A percentile compares a stretch with the other conserved stretches of the same genome.
phyloP scores from a whole-genome alignment of 2,329 filamentous ascomycete genomes.

The Didymella exigua region DNA sequence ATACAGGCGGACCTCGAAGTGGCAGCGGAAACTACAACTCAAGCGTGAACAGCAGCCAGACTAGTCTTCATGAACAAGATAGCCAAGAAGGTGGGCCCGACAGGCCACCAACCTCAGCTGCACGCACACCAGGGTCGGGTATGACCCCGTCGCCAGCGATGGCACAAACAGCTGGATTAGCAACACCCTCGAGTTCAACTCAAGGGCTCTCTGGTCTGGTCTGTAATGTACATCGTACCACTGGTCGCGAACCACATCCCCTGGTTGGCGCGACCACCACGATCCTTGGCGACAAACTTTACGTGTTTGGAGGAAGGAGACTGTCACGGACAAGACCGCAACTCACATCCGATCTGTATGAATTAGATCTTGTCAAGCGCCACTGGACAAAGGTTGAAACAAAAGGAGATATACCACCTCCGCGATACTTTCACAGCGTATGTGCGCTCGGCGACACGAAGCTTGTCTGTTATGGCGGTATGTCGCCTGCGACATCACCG shows the following conservation, averaged over 20 bases:
- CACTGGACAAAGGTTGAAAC: constrained; percentile 94
- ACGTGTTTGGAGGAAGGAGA: constrained; percentile 91
- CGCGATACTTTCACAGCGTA: constrained; percentile 96
- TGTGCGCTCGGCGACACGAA: constrained; percentile 94
- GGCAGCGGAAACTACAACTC: constrained; percentile 46
- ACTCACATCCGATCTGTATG: constrained; percentile 88
- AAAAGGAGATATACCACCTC: constrained; percentile 82
- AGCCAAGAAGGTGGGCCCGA: constrained; percentile 50
- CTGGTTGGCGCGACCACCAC: constrained; percentile 95
- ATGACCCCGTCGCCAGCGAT: constrained; percentile 52
- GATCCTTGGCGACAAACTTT: constrained; percentile 91
- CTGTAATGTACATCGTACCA: constrained; percentile 78
- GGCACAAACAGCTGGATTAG: constrained; percentile 45
- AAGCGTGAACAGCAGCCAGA: constrained; percentile 54
- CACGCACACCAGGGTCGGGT: constrained; percentile 48
- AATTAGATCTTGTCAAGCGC: constrained; percentile 85
- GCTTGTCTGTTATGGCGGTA: constrained; percentile 96
- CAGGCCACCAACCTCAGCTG: constrained; percentile 37
- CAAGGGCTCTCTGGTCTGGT: constrained; percentile 69
- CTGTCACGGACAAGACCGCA: constrained; percentile 83
- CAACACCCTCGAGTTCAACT: constrained; percentile 52
- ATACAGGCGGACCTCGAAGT: constrained; percentile 42
- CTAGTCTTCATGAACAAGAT: constrained; percentile 53
- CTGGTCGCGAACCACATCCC: constrained; percentile 86
- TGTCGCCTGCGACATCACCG: constrained; percentile 75